A percentile compares a stretch with the other conserved stretches of the same genome.
These are phyloP conservation scores for Mycena maculata DNA, from an alignment of 768 basidiomycete species.

Conservation along the genomic window DNA sequence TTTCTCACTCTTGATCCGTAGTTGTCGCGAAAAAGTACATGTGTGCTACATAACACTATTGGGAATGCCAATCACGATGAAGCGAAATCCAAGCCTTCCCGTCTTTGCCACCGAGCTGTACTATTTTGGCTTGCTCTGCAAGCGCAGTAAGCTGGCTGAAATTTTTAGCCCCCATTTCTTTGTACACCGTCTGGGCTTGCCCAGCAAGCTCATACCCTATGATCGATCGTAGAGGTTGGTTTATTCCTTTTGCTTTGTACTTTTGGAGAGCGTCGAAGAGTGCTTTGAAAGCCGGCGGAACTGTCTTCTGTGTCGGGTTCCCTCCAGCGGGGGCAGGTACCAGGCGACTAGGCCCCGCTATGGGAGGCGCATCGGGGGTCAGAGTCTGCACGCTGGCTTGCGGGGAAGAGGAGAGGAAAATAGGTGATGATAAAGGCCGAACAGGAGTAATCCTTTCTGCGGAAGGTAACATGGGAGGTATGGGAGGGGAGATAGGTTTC, in stretches of 20 bases:
- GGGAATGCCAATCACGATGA: background rate
- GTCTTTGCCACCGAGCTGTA: constrained; percentile 40
- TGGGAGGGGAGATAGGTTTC: background rate
- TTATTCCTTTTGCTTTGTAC: constrained; percentile 11
- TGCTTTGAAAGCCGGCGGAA: background rate
- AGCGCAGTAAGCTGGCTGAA: constrained; percentile 47
- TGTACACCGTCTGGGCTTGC: constrained; percentile 38
- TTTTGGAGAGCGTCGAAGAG: constrained; percentile 16
- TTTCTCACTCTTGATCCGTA: too few species aligned
- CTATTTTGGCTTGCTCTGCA: constrained; percentile 44
- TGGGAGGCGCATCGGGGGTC: background rate
- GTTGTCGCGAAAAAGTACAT: too few species aligned
- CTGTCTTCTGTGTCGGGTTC: background rate
- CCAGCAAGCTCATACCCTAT: constrained; percentile 25
- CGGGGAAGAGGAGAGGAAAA: background rate
- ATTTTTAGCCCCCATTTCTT: constrained; percentile 43
- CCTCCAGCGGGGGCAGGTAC: background rate
- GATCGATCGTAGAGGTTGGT: constrained; percentile 14
- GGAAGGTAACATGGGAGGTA: too few species aligned
- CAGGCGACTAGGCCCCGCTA: background rate
- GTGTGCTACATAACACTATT: background rate
- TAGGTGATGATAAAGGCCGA: background rate
- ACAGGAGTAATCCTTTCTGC: background rate
- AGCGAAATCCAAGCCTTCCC: constrained; percentile 41
- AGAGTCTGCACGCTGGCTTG: background rate